These are phyloP conservation scores for Nicotiana tomentosiformis DNA, from an alignment of 257 asterid genomes.

Conservation along the genomic window DNA sequence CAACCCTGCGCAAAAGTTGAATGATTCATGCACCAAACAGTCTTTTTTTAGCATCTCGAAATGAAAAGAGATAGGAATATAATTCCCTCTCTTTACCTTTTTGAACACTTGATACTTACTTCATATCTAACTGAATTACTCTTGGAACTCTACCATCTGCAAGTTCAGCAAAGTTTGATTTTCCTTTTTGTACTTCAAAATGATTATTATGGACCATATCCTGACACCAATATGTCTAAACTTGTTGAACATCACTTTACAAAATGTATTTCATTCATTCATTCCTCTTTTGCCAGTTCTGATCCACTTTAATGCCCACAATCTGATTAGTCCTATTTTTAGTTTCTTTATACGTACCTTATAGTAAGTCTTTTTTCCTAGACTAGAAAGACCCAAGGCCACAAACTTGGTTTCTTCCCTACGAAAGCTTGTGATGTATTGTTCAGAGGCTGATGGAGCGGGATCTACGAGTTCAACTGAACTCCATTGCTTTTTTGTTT, in stretches of 20 bases:
- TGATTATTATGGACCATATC: neutral
- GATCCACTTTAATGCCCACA: neutral
- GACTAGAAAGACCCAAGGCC: too few species aligned
- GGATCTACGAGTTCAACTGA: too few species aligned
- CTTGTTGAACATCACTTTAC: neutral
- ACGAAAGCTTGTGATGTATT: too few species aligned
- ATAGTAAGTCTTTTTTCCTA: too few species aligned
- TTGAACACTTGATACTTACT: neutral
- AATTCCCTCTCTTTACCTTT: neutral
- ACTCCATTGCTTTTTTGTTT: too few species aligned
- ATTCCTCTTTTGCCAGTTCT: neutral
- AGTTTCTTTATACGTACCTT: neutral
- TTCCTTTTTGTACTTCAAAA: neutral
- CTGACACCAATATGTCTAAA: neutral
- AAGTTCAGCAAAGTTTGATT: too few species aligned
- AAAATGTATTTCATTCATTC: neutral
- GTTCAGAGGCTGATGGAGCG: too few species aligned
- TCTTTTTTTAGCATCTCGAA: neutral
- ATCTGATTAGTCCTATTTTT: neutral
- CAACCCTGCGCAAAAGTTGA: too few species aligned
- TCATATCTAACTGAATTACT: neutral
- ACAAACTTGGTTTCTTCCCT: too few species aligned
- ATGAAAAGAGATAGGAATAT: too few species aligned
- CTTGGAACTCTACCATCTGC: neutral
- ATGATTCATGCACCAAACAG: too few species aligned